Evolutionary conservation across 2,329 filamentous ascomycete species (phyloP).

Genomic region (Plenodomus tracheiphilus): DNA sequence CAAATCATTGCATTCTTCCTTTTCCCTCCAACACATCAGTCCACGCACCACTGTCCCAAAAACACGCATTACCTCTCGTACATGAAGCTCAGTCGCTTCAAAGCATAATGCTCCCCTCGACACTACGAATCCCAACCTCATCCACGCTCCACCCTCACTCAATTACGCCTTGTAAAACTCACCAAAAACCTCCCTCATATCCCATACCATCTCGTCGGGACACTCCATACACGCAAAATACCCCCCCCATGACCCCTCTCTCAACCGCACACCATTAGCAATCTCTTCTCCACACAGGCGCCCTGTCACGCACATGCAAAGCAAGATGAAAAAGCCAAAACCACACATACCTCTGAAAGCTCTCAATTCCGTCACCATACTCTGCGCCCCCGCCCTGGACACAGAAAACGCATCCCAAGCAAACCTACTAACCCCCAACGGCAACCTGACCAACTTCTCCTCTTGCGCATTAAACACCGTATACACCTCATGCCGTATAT

Average conservation of each 20-base stretch:
- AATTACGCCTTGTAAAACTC: constrained; percentile 12
- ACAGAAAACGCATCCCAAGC: constrained; percentile 45
- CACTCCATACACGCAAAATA: constrained; percentile 36
- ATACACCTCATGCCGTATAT: constrained; percentile 45
- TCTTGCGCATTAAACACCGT: constrained; percentile 40
- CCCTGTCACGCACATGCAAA: not conserved
- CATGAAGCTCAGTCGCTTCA: too few relatives aligned
- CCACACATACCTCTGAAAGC: constrained; percentile 38
- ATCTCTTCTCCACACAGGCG: too few relatives aligned
- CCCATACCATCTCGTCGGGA: constrained; percentile 25
- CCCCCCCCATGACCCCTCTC: constrained; percentile 25
- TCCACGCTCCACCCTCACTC: too few relatives aligned
- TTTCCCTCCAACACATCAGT: too few relatives aligned
- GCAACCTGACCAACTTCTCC: constrained; percentile 44
- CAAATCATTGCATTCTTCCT: too few relatives aligned
- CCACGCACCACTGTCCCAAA: too few relatives aligned
- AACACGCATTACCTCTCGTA: too few relatives aligned
- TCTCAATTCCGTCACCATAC: constrained; percentile 45
- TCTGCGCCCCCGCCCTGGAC: constrained; percentile 36
- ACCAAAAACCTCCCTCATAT: constrained; percentile 28
- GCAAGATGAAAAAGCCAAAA: not conserved
- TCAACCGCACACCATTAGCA: constrained; percentile 4
- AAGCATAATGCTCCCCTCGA: too few relatives aligned
- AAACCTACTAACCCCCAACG: constrained; percentile 45
- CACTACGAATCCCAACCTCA: too few relatives aligned